Evolutionary conservation across 257 asterid genomes (phyloP).

Genomic region (Ilex aquifolium): DNA sequence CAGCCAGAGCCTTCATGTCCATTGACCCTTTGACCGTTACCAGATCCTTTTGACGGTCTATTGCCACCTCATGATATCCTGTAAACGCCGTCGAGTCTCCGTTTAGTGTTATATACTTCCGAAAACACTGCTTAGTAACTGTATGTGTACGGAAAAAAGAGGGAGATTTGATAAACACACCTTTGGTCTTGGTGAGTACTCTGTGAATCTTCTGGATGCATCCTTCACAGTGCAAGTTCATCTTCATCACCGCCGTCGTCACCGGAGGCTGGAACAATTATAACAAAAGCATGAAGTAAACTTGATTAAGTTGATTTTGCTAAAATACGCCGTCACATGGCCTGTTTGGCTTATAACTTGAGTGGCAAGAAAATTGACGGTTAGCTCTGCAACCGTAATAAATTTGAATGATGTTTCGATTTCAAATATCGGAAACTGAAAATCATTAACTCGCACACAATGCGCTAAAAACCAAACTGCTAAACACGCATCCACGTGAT

Average conservation of each 20-base stretch:
- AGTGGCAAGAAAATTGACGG: no score
- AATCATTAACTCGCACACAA: neutral
- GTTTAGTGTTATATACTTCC: constrained; percentile 2
- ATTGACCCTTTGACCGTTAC: constrained; percentile 78
- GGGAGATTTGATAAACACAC: constrained; percentile 18
- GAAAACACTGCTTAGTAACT: neutral
- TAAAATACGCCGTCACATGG: no score
- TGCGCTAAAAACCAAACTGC: neutral
- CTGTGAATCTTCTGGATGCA: constrained; percentile 61
- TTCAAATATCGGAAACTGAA: constrained; percentile 6
- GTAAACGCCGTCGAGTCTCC: constrained; percentile 4
- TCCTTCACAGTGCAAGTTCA: constrained; percentile 75
- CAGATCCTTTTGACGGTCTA: constrained; percentile 56
- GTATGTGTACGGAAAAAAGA: neutral
- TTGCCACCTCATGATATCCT: constrained; percentile 59
- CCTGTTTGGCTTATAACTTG: no score
- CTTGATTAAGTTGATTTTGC: neutral
- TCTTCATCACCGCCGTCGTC: constrained; percentile 56
- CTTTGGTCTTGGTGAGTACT: constrained; percentile 50
- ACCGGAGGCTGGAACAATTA: constrained; percentile 37
- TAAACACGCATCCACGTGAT: neutral
- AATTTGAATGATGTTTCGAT: constrained; percentile 9
- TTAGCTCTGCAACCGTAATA: neutral
- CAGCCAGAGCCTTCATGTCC: constrained; percentile 68
- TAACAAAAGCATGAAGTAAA: neutral